Percentiles rank a stretch among this genome's conserved stretches.
phyloP scores from a whole-genome alignment of 768 basidiomycete species.

The Suillus luteus region DNA sequence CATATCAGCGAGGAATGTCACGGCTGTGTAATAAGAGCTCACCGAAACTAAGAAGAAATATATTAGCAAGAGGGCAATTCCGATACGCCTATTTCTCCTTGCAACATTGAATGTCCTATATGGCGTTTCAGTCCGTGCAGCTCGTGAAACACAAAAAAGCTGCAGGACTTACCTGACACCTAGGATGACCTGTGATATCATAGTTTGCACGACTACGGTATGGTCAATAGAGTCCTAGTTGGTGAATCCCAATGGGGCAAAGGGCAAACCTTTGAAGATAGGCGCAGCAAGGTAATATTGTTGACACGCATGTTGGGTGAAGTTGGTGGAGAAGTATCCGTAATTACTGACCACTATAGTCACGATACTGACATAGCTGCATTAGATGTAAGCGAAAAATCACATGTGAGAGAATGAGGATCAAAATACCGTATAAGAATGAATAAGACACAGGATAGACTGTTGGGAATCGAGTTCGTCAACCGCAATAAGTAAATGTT shows the following conservation, averaged over 20 bases:
- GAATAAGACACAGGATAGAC: neutral
- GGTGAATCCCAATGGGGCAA: neutral
- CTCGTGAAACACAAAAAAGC: neutral
- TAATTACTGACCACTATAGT: neutral
- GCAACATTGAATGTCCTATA: slow-evolving; percentile 60
- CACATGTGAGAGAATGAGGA: neutral
- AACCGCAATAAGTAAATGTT: neutral
- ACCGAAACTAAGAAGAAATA: slow-evolving; percentile 49
- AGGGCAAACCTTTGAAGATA: neutral
- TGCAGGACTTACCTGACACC: neutral
- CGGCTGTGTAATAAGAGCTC: slow-evolving; percentile 21
- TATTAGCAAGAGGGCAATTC: slow-evolving; percentile 37
- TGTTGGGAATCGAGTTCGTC: neutral
- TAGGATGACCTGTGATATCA: slow-evolving; percentile 1
- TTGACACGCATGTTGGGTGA: slow-evolving; percentile 1
- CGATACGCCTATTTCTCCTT: slow-evolving; percentile 43
- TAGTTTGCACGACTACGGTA: neutral
- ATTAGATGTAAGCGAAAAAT: neutral
- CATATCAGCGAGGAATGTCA: neutral
- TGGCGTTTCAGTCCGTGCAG: neutral
- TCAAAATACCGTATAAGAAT: slow-evolving; percentile 1
- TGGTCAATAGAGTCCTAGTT: neutral
- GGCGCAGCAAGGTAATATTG: neutral
- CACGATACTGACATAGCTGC: neutral
- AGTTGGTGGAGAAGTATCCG: neutral